A percentile compares a stretch with the other conserved stretches of the same genome.
Evolutionary conservation across 169 alveolate genomes (phyloP).

Genomic region (Eimeria sp.): DNA sequence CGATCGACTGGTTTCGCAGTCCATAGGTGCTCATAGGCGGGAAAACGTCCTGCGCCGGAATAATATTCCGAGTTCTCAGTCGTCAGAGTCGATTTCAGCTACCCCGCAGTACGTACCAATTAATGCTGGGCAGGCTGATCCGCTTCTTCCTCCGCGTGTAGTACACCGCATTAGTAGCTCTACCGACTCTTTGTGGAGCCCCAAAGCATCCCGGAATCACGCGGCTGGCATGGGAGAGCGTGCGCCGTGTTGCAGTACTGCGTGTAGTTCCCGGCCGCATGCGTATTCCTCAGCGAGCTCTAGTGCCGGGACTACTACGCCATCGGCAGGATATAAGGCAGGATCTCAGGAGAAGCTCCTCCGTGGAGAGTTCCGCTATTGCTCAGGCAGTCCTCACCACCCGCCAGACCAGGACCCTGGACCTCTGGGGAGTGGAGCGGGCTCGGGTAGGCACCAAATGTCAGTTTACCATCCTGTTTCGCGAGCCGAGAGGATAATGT

Average conservation of each 20-base stretch:
- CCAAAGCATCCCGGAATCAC: conserved; percentile 52
- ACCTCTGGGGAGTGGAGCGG: conserved; percentile 19
- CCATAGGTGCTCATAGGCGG: not conserved
- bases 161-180: conserved; percentile 72
- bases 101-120: conserved; percentile 7
- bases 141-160: not conserved
- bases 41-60: conserved; percentile 3
- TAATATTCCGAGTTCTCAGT: not conserved
- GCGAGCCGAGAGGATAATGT: conserved; percentile 25
- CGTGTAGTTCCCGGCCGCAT: not conserved
- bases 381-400: conserved; percentile 30
- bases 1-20: conserved; percentile 15
- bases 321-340: not conserved
- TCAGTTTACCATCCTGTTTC: conserved; percentile 60
- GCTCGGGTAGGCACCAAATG: conserved; percentile 12
- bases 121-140: conserved; percentile 34
- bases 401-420: conserved; percentile 25
- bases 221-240: conserved; percentile 26
- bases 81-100: not conserved
- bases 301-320: not conserved
- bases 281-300: not conserved
- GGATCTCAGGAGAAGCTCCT: conserved; percentile 45
- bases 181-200: conserved; percentile 77
- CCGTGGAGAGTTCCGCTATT: conserved; percentile 28
- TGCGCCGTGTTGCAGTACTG: not conserved